Conservation (phyloP, 1,139 yeast species). For the Petasospora fabianii region DNA sequence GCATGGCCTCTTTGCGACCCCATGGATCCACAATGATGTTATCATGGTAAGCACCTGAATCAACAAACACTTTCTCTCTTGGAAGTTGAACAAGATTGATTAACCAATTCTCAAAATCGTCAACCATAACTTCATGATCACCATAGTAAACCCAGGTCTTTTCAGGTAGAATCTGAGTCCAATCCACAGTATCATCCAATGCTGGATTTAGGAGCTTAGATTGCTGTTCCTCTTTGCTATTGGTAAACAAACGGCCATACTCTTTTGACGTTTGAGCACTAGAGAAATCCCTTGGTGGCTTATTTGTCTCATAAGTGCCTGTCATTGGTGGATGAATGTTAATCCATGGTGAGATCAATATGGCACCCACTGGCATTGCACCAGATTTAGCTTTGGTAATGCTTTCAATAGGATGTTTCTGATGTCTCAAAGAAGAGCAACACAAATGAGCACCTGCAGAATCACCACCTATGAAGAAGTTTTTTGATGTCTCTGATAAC, state of each 20-base stretch:
- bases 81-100: not conserved
- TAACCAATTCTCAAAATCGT: constrained; percentile 6
- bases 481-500: constrained; percentile 33
- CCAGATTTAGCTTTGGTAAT: constrained; percentile 10
- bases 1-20: not conserved
- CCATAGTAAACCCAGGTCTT: constrained; percentile 24
- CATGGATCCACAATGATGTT: constrained; percentile 8
- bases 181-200: constrained; percentile 6
- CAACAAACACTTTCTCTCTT: constrained; percentile 1
- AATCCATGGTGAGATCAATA: constrained; percentile 45
- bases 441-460: constrained; percentile 47
- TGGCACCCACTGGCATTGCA: constrained; percentile 35
- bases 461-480: constrained; percentile 41
- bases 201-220: constrained; percentile 6
- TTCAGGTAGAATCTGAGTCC: constrained; percentile 6
- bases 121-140: constrained; percentile 6
- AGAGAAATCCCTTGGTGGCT: constrained; percentile 11
- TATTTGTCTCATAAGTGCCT: constrained; percentile 33
- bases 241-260: constrained; percentile 4
- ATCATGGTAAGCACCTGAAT: constrained; percentile 4
- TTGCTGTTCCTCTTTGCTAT: constrained; percentile 2
- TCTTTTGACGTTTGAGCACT: constrained; percentile 1
- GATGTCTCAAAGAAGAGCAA: constrained; percentile 33
- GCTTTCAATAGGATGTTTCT: constrained; percentile 30
- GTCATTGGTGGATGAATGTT: constrained; percentile 30